Percentiles rank a stretch among this genome's conserved stretches.
These are phyloP conservation scores for Malus hybrid DNA, from an alignment of 331 rosid species.

Conservation along the genomic window DNA sequence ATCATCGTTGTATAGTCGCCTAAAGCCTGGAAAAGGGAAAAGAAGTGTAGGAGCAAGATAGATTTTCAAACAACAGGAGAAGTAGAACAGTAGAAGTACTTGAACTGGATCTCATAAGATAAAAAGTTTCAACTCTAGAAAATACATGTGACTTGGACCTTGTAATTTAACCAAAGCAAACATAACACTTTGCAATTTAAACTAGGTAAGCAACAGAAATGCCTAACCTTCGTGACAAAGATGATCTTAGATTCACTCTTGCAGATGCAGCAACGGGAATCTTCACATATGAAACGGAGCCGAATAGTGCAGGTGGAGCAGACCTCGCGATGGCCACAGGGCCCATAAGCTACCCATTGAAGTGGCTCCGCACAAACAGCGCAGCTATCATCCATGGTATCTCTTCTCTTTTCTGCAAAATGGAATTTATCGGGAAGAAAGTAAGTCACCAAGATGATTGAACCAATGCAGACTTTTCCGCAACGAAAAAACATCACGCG, in stretches of 20 bases:
- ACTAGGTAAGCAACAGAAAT: neutral
- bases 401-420: neutral
- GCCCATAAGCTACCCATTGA: constrained; percentile 96
- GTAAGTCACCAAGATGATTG: neutral
- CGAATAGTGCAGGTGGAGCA: constrained; percentile 94
- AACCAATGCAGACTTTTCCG: neutral
- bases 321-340: constrained; percentile 86
- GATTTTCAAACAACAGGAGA: too few relatives aligned
- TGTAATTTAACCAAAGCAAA: neutral
- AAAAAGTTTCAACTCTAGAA: neutral
- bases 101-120: neutral
- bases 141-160: neutral
- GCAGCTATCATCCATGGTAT: constrained; percentile 81
- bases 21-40: constrained; percentile 52
- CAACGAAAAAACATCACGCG: neutral
- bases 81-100: neutral
- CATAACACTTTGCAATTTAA: neutral
- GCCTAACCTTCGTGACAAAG: constrained; percentile 73
- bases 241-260: constrained; percentile 60
- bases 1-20: constrained; percentile 85
- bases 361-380: constrained; percentile 91
- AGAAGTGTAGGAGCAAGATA: neutral
- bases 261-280: constrained; percentile 82
- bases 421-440: neutral
- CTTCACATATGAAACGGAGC: constrained; percentile 88